Conservation (phyloP, 192 early-diverging fungal species). For the Podila epigama region DNA sequence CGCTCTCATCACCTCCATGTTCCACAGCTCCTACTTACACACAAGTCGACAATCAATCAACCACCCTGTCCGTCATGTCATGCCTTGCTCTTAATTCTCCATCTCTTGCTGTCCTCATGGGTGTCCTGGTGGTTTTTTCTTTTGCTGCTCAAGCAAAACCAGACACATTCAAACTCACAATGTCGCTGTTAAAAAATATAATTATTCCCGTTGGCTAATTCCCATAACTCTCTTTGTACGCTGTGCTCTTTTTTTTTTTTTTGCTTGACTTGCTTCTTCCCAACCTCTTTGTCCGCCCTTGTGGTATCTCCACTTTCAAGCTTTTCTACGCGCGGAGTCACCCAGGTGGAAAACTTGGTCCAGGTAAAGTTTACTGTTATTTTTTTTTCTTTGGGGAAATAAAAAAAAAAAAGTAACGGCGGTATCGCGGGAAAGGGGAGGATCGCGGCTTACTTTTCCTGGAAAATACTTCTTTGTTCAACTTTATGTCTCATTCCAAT, state of each 20-base stretch:
- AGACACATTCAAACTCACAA: no score
- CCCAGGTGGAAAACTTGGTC: slow-evolving; percentile 68
- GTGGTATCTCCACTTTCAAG: slow-evolving; percentile 48
- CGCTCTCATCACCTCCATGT: not conserved
- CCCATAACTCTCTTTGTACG: not conserved
- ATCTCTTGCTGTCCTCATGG: no score
- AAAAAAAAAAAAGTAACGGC: no score
- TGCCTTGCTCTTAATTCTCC: not conserved
- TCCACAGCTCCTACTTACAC: not conserved
- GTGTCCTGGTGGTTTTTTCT: no score
- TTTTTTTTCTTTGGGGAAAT: slow-evolving; percentile 1
- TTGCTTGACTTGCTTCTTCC: slow-evolving; percentile 3
- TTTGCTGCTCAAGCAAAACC: no score
- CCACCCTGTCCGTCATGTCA: no score
- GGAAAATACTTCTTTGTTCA: no score
- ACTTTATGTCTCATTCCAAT: no score
- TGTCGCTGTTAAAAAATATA: no score
- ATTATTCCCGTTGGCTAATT: no score
- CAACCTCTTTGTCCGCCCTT: not conserved
- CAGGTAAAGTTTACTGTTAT: slow-evolving; percentile 50
- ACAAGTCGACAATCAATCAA: slow-evolving; percentile 1
- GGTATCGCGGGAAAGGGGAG: no score
- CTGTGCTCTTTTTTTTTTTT: not conserved
- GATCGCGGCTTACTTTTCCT: no score
- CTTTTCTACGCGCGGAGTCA: slow-evolving; percentile 65